Evolutionary conservation across 495 filamentous ascomycete species (phyloP).

Genomic region (Xylaria intraflava): DNA sequence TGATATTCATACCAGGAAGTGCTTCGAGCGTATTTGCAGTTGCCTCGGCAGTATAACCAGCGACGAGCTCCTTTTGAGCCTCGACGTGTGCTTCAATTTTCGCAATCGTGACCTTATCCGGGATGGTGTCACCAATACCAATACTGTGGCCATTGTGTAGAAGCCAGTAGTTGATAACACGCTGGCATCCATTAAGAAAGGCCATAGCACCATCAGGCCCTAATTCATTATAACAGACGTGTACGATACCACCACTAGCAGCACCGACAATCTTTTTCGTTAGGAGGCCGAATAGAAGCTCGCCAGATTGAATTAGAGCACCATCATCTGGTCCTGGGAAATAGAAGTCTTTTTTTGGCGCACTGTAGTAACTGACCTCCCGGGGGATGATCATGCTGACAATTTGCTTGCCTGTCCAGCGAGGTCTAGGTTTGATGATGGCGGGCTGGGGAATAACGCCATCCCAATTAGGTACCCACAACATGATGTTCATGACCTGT

Average conservation of each 20-base stretch:
- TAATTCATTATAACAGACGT: conserved; percentile 94
- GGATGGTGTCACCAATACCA: conserved; percentile 97
- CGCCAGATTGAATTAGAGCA: conserved; percentile 74
- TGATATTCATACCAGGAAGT: conserved; percentile 92
- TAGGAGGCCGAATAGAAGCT: conserved; percentile 83
- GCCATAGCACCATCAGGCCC: conserved; percentile 74
- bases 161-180: conserved; percentile 93
- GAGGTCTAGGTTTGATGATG: conserved; percentile 81
- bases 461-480: conserved; percentile 98
- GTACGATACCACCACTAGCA: conserved; percentile 77
- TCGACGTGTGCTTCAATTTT: conserved; percentile 74
- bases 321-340: conserved; percentile 72
- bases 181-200: conserved; percentile 93
- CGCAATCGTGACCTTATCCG: conserved; percentile 73
- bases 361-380: conserved; percentile 72
- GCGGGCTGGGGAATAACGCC: conserved; percentile 86
- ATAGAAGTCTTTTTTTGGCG: conserved; percentile 46
- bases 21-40: conserved; percentile 81
- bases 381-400: conserved; percentile 85
- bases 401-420: conserved; percentile 99
- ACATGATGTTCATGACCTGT: conserved; percentile 87
- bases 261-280: conserved; percentile 94
- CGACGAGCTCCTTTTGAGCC: conserved; percentile 72
- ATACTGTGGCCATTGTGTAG: conserved; percentile 98
- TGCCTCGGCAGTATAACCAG: conserved; percentile 62